These are phyloP conservation scores for Candida argentea DNA, from an alignment of 805 yeast genomes.

Conservation along the genomic window DNA sequence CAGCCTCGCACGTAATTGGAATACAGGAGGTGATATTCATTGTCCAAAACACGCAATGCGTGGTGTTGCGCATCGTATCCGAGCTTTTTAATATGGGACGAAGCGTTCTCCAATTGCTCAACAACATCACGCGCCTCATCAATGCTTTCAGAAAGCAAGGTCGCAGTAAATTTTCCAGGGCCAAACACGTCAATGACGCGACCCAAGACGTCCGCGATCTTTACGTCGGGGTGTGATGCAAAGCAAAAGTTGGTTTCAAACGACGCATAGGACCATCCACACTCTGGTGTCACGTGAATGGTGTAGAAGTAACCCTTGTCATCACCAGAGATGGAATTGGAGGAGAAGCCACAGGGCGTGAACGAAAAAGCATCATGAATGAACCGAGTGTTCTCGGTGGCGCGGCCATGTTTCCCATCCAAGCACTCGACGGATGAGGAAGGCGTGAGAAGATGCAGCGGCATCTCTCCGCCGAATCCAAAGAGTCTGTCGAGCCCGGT, in stretches of 20 bases:
- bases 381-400: constrained; percentile 16
- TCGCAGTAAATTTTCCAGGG: constrained; percentile 64
- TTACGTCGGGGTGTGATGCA: constrained; percentile 23
- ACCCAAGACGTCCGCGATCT: constrained; percentile 45
- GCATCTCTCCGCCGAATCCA: constrained; percentile 4
- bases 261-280: constrained; percentile 92
- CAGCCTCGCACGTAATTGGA: too few relatives aligned
- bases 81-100: constrained; percentile 27
- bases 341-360: constrained; percentile 90
- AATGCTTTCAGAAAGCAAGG: constrained; percentile 27
- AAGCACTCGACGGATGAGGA: constrained; percentile 15
- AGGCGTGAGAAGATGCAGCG: constrained; percentile 25
- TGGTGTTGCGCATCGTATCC: constrained; percentile 55
- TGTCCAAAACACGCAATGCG: constrained; percentile 61
- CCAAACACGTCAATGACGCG: constrained; percentile 55
- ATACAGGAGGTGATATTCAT: constrained; percentile 62
- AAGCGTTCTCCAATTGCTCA: background rate
- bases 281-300: constrained; percentile 88
- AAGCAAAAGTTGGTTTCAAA: constrained; percentile 81
- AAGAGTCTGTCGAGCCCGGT: constrained; percentile 58
- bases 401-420: constrained; percentile 5
- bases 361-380: constrained; percentile 83
- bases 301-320: constrained; percentile 51
- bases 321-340: constrained; percentile 63
- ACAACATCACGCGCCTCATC: too few relatives aligned